These are phyloP conservation scores for Daldinia eschscholtzii DNA, from an alignment of 2,329 filamentous ascomycete genomes.

Conservation along the genomic window DNA sequence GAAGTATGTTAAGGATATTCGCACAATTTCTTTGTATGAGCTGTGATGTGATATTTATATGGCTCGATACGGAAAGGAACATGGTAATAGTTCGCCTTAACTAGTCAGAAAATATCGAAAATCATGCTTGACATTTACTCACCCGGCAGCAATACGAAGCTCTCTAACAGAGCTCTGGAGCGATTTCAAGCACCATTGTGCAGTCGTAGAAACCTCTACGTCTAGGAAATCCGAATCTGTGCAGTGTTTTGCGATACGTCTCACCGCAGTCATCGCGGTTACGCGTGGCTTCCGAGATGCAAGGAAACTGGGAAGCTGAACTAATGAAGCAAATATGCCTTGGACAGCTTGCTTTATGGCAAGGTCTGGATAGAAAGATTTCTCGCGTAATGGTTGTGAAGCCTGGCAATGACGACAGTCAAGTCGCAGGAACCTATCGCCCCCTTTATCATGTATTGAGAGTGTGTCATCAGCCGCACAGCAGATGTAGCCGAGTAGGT, in stretches of 20 bases:
- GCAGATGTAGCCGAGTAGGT: constrained; percentile 67
- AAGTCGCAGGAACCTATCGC: constrained; percentile 23
- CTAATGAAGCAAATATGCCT: constrained; percentile 61
- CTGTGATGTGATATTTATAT: constrained; percentile 52
- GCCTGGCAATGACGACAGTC: constrained; percentile 47
- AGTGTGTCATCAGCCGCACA: constrained; percentile 68
- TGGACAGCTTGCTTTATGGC: constrained; percentile 57
- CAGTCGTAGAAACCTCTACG: constrained; percentile 75
- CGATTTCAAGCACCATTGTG: constrained; percentile 84
- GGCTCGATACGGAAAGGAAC: constrained; percentile 69
- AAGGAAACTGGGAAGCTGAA: constrained; percentile 60
- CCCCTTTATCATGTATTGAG: constrained; percentile 28
- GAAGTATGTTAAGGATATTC: constrained; percentile 77
- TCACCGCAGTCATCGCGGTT: constrained; percentile 77
- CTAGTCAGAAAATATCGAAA: constrained; percentile 41
- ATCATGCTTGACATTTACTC: constrained; percentile 48
- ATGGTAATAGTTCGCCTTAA: constrained; percentile 71
- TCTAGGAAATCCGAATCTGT: constrained; percentile 70
- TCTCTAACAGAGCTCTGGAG: constrained; percentile 88
- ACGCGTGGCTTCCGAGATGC: constrained; percentile 73
- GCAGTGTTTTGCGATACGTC: constrained; percentile 77
- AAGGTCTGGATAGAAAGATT: constrained; percentile 41
- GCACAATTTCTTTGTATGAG: constrained; percentile 74
- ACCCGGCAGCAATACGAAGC: constrained; percentile 83
- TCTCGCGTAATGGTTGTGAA: constrained; percentile 10